Percentiles rank a stretch among this genome's conserved stretches.
These are phyloP conservation scores for Forsythia viridissima DNA, from an alignment of 257 asterid genomes.

Conservation along the genomic window DNA sequence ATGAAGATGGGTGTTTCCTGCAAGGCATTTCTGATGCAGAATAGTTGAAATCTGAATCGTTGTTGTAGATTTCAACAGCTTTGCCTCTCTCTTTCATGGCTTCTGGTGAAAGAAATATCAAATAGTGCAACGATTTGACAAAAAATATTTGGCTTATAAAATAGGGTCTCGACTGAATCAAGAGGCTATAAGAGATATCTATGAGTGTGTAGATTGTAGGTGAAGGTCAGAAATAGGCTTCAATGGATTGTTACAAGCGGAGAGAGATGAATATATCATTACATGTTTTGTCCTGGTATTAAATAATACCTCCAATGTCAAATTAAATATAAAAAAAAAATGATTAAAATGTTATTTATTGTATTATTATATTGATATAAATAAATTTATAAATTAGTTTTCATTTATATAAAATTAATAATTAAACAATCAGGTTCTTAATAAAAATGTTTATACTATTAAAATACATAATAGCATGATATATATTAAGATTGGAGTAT, in stretches of 20 bases:
- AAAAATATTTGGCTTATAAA: background rate
- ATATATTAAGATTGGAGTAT: too few species aligned
- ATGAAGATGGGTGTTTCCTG: conserved; percentile 67
- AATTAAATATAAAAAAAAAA: too few species aligned
- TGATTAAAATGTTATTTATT: too few species aligned
- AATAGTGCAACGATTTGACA: background rate
- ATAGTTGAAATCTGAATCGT: conserved; percentile 51
- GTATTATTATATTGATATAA: too few species aligned
- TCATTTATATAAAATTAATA: too few species aligned
- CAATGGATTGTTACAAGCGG: background rate
- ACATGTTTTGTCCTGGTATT: background rate
- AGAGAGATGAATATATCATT: background rate
- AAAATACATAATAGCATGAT: too few species aligned
- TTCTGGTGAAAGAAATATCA: background rate
- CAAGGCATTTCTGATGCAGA: conserved; percentile 66
- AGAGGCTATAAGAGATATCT: background rate
- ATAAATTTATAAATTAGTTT: too few species aligned
- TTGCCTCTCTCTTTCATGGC: conserved; percentile 76
- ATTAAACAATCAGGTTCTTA: too few species aligned
- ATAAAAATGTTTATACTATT: too few species aligned
- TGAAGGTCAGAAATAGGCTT: background rate
- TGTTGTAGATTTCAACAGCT: conserved; percentile 36
- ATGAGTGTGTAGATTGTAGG: background rate
- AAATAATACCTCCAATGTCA: background rate
- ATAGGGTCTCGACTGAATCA: background rate